Evolutionary conservation across 1,284 basidiomycete genomes (phyloP), one percentile per base, ranked within the genome.

Genomic region (Schizophyllum amplum): DNA sequence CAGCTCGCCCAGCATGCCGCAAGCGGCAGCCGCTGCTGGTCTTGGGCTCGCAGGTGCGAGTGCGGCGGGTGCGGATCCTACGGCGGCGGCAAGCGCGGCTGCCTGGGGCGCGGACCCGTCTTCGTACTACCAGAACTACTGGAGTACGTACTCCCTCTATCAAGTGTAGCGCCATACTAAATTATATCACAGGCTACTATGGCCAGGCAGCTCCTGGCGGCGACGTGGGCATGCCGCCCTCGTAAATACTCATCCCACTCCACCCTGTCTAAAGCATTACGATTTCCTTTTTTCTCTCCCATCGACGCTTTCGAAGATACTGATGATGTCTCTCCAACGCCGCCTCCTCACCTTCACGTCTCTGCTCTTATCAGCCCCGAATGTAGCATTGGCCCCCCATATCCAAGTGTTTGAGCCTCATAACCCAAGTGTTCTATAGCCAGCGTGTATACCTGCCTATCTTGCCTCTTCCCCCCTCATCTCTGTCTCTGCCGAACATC

Each of bases 51-150:
- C 13, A 17, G 78, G 72, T 59, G 72, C 74, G 57, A 78, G 72
- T 58, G 77, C 80, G 60, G 76, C 81, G 65, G 79, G 76, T 60
- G 77, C 78, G 33, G 86, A 86, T 66, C 73, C 75, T 51, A 78
- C 75, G 64, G 76, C 71, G 58, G 71, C 73, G 15, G 78, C 75
- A 58, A 73, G 70, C 11, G 78, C 76, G 42, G 81, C 79, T 17
- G 78, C 75, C 57, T 73, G 70, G 9, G 78, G 75, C 42, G 81
- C 79, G 47, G 88, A 90, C 67, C 84, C 88, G 55, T 86, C 74
- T 66, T 80, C 81, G 57, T 90, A 90, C 70, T 90, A 91, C 70
- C 82, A 82, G 55, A 86, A 87, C 67, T 91, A 90, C 33, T 42
- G 33, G 33, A 42, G 33, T 42, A 42, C 33, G 33, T 9, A 3